Evolutionary conservation across 257 asterid genomes (phyloP), one percentile per base, ranked within the genome.

Genomic region (Scutellaria minor): DNA sequence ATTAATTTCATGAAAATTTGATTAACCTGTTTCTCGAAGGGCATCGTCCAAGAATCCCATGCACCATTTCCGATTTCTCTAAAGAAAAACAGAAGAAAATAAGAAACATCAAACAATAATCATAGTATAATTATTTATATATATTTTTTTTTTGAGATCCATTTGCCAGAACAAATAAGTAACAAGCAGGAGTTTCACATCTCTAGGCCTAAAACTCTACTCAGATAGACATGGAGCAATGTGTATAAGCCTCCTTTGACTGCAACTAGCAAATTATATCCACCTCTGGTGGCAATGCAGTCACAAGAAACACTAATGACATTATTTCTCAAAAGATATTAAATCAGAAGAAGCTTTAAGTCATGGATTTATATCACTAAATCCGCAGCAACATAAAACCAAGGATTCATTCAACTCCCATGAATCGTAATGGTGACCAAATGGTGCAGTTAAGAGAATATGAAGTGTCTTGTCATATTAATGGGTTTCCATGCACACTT

Each of bases 1-100:
- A 63, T 51, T 2, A 20, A 18, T 45, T 18, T 70, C 74, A 51
- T 10, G 39, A 31, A 64, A 68, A 60, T 6, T 18, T 14, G n/a
- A 5, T 13, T 45, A 64, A 88, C 98, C 94, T 92, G 98, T 76
- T 88, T 73, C 8, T 55, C 7, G 41, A 92, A 86, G 24, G 96
- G 94, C 90, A 88, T 83, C 5, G 94, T 86, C 98, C 98, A 92
- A 13, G 98, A 90, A 84, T 90, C 96, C 87, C 88, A 80, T 6
- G n/a, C 88, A 75, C 96, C 96, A 72, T 90, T 81, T 70, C 98
- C 98, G 35, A 92, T 90, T 85, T 92, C 96, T n/a, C 96, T 88
- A 61, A 1, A 70, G 31, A 81, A 53, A 76, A n/a, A 58, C n/a
- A 44, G 9, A 13, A 51, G 22, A 67, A 39, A 11, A 37, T 7